Base-by-base conservation (phyloP, 306 rosid species). In the Dryas drummondii region DNA sequence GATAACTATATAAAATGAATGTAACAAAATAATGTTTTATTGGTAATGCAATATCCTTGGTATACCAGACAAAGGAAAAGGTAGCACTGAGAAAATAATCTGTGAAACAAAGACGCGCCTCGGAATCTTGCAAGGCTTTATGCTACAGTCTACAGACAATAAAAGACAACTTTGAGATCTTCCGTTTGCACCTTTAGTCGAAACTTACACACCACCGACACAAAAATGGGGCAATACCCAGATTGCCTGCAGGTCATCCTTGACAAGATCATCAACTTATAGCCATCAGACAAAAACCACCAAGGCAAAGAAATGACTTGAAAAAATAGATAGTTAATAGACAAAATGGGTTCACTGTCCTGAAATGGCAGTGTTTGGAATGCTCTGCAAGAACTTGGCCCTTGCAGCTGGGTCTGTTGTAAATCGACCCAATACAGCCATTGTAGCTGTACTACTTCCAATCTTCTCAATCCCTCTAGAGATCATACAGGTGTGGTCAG, bases 401-500 rank as follows among this genome's bases (percentile, higher is more conserved):
- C 96, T 89, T 13, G 80, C 76, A 13, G 81, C 46, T 17, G 86
- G 60, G 59, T 92, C 89, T 0, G 97, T 84, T 9, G 92, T 85
- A 79, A 87, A 96, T 6, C 73, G 82, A 72, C 99, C 99, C 68
- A 96, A 74, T 32, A 78, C 83, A 12, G 98, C 99, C 7, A 96
- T 85, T 2, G 99, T 96, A 22, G 99, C 93, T 1, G 99, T 96
- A 59, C 83, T 90, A 76, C 99, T 87, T 82, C 98, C 98, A 22
- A 89, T 82, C 82, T 96, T 96, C 85, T 92, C 97, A 32, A 96
- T 90, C 79, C 98, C 99, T 80, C 99, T 77, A 4, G 98, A 90
- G 60, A 96, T 87, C 99, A 92, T 92, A 86, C 99, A 96, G 19
- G 97, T 92, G 84, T 96, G 99, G 71, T 87, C 80, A 68, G 98